Evolutionary conservation across 2,329 filamentous ascomycete genomes (phyloP).

Genomic region (Pestalotiopsis sp.): DNA sequence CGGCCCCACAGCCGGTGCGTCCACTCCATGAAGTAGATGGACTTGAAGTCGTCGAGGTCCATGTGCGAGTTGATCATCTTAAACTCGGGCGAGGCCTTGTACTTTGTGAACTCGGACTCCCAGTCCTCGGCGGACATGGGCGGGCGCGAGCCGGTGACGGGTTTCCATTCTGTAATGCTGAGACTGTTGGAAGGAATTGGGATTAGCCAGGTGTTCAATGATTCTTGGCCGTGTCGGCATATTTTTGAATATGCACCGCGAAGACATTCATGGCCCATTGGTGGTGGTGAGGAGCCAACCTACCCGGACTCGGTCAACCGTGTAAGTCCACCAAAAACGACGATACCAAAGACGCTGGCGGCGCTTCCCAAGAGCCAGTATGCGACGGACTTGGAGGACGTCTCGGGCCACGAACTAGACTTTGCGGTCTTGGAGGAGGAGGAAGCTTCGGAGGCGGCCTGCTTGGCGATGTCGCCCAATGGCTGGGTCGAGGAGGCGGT

Average conservation of each 20-base stretch:
- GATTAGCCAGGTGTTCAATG: neutral
- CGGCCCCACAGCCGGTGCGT: slow-evolving; percentile 92
- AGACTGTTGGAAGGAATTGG: slow-evolving; percentile 48
- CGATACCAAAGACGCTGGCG: slow-evolving; percentile 93
- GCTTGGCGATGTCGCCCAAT: slow-evolving; percentile 16
- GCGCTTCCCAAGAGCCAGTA: slow-evolving; percentile 94
- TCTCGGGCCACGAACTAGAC: slow-evolving; percentile 53
- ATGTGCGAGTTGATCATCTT: slow-evolving; percentile 90
- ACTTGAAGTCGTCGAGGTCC: slow-evolving; percentile 91
- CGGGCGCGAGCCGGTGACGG: slow-evolving; percentile 88
- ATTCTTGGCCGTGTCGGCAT: neutral
- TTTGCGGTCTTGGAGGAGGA: slow-evolving; percentile 16
- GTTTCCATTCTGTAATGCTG: slow-evolving; percentile 98
- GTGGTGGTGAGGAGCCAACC: slow-evolving; percentile 19
- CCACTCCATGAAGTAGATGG: slow-evolving; percentile 99
- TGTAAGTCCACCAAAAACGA: slow-evolving; percentile 92
- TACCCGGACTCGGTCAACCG: slow-evolving; percentile 95
- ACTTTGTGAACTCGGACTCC: slow-evolving; percentile 92
- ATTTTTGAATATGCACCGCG: neutral
- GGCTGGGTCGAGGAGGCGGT: slow-evolving; percentile 25
- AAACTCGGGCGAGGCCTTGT: slow-evolving; percentile 91
- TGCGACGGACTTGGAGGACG: slow-evolving; percentile 75
- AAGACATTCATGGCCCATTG: too few relatives aligned
- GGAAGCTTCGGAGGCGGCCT: slow-evolving; percentile 13
- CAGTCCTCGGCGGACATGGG: slow-evolving; percentile 80